These are phyloP conservation scores for Paramecium primaurelia DNA, from an alignment of 73 alveolate species.

Conservation along the genomic window DNA sequence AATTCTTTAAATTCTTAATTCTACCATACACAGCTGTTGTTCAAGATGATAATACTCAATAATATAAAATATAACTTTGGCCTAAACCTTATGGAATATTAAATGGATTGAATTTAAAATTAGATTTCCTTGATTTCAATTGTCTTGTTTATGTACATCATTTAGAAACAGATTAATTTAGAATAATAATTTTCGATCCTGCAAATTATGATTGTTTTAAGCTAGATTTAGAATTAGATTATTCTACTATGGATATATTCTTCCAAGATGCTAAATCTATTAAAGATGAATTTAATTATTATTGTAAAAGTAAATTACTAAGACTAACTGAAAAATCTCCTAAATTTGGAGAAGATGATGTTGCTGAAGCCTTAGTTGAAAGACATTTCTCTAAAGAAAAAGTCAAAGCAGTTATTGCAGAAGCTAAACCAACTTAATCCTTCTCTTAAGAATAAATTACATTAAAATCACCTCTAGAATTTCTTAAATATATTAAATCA, in stretches of 20 bases:
- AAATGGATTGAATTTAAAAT: slow-evolving; percentile 1
- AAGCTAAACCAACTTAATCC: neutral
- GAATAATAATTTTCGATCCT: neutral
- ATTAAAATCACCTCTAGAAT: neutral
- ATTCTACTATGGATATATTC: neutral
- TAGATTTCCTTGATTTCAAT: slow-evolving; percentile 26
- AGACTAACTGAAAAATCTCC: neutral
- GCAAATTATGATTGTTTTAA: neutral
- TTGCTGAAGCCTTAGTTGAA: slow-evolving; percentile 7
- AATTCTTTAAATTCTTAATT: slow-evolving; percentile 20
- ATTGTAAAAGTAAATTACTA: neutral
- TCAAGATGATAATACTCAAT: neutral
- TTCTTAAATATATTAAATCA: neutral
- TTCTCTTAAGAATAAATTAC: neutral
- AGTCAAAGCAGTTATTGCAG: neutral
- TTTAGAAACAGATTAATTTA: slow-evolving; percentile 26
- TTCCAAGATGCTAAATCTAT: neutral
- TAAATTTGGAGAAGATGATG: slow-evolving; percentile 44
- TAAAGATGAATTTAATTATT: neutral
- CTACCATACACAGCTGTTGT: slow-evolving; percentile 25
- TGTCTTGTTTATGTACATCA: slow-evolving; percentile 22
- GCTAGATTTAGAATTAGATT: slow-evolving; percentile 28
- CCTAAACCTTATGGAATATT: slow-evolving; percentile 37
- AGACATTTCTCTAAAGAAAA: neutral
- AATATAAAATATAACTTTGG: neutral